Percentiles rank a stretch among this genome's conserved stretches.
phyloP scores from a whole-genome alignment of 257 asterid species.

The Linderniella brevidens region DNA sequence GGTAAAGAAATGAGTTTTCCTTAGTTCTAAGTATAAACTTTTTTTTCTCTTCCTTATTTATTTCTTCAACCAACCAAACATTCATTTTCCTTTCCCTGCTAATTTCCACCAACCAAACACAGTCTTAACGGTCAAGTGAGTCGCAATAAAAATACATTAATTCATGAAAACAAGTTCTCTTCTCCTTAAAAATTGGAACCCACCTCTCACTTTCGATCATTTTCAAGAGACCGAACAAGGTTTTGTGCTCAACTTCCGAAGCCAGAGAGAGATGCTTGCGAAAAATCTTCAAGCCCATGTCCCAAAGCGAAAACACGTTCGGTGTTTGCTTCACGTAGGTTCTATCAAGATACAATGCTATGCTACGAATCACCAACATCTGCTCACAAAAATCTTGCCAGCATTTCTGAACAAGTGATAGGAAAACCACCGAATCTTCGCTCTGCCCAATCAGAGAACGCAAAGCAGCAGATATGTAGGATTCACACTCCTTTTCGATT shows the following conservation, averaged over 20 bases:
- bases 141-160: no score
- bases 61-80: no score
- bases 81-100: no score
- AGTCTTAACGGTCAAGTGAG: no score
- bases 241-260: slow-evolving; percentile 84
- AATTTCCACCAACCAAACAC: no score
- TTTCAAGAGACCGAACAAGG: slow-evolving; percentile 76
- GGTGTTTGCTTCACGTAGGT: slow-evolving; percentile 92
- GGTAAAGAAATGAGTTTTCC: no score
- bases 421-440: slow-evolving; percentile 79
- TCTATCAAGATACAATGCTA: slow-evolving; percentile 86
- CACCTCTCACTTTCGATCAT: slow-evolving; percentile 93
- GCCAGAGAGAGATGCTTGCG: slow-evolving; percentile 85
- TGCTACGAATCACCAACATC: slow-evolving; percentile 91
- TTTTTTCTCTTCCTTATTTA: no score
- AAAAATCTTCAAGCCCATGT: slow-evolving; percentile 96
- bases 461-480: slow-evolving; percentile 49
- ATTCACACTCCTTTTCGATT: slow-evolving; percentile 79
- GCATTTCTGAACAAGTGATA: slow-evolving; percentile 83
- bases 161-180: no score
- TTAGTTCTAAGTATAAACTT: no score
- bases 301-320: slow-evolving; percentile 83
- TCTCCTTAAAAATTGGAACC: not conserved
- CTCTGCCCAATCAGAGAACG: slow-evolving; percentile 83
- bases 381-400: slow-evolving; percentile 97